Percentiles rank a stretch among this genome's conserved stretches.
Evolutionary conservation across 345 rosid species (phyloP).

Genomic region (Lepidium africanum): DNA sequence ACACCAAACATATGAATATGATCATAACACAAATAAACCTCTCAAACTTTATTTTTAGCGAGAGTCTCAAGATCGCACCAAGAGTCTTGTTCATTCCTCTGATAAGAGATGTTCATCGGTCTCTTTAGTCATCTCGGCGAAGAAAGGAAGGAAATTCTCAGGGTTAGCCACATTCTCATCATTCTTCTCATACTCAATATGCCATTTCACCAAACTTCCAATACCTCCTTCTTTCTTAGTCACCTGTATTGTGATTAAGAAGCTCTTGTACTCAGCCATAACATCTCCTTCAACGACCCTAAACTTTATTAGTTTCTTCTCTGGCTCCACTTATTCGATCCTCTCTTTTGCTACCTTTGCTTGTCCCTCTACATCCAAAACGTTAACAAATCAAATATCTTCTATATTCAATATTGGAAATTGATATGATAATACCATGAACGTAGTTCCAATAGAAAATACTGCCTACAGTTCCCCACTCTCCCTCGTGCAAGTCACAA

Average conservation of each 20-base stretch:
- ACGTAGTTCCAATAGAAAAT: not conserved
- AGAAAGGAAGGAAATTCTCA: not conserved
- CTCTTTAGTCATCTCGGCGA: slow-evolving; percentile 1
- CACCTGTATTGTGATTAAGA: not conserved
- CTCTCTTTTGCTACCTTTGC: slow-evolving; percentile 1
- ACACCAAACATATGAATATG: not conserved
- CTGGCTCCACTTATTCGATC: not conserved
- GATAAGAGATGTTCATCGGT: not conserved
- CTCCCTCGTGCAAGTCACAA: not conserved
- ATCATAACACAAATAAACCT: not conserved
- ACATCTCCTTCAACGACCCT: not conserved
- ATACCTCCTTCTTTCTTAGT: not conserved
- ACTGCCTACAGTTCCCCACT: not conserved
- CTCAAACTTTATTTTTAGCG: not conserved
- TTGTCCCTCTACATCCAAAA: not conserved
- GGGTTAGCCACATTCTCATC: not conserved
- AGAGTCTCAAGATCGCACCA: not conserved
- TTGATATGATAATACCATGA: not conserved
- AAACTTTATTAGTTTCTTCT: not conserved
- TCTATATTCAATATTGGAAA: not conserved
- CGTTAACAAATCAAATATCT: not conserved
- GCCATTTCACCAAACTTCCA: slow-evolving; percentile 4
- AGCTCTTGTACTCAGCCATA: not conserved
- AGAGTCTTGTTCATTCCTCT: not conserved
- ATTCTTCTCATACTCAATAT: not conserved